These are phyloP conservation scores for Zea mays DNA, from an alignment of 176 grass and related monocot species.

Conservation along the genomic window Zm-B73-REFERENCE-NAM-5.0 NC_050097.1:187377501-187378000, in stretches of 20 bases:
- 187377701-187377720: constrained; percentile 42
- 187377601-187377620: constrained; percentile 44
- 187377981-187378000: constrained; percentile 22
- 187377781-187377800: constrained; percentile 38
- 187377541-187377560: constrained; percentile 18
- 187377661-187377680: neutral
- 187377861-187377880: constrained; percentile 5
- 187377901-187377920: constrained; percentile 6
- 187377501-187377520: neutral
- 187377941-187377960: constrained; percentile 17
- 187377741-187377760: constrained; percentile 44
- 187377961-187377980: constrained; percentile 18
- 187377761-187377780: constrained; percentile 34
- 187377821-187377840: constrained; percentile 22
- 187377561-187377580: constrained; percentile 10
- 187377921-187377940: constrained; percentile 12
- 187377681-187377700: constrained; percentile 27
- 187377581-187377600: neutral
- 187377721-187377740: constrained; percentile 21
- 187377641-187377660: constrained; percentile 29
- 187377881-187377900: constrained; percentile 32
- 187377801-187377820: constrained; percentile 33
- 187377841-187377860: constrained; percentile 15
- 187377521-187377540: constrained; percentile 38
- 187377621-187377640: constrained; percentile 43